Base-by-base conservation (phyloP, 768 basidiomycete species). In the Asterophora lycoperdoides region DNA sequence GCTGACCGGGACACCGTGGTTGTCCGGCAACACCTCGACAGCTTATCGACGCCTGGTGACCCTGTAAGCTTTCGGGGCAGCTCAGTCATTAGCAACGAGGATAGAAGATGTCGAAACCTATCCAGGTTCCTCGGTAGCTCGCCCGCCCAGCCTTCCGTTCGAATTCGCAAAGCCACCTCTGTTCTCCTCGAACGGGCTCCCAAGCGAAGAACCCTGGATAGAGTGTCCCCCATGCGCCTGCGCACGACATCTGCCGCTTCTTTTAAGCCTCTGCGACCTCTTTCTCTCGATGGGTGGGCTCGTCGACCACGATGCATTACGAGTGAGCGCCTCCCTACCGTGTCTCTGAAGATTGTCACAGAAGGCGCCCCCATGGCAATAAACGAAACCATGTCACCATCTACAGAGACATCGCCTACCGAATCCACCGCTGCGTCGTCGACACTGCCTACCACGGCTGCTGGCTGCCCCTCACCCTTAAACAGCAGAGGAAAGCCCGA, bases 61-160 rank as follows among this genome's bases (percentile, higher is more conserved):
- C 3, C 30, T 13, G 8, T 29, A 20, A 19, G 52, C 9, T 23
- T 20, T 39, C 19, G 51, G 53, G 55, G 11, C 26, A 15, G 14
- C 29, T 13, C 46, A 48, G 49, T 51, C 47, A 60, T 54, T 54
- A 50, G 57, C 61, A 59, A 62, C 51, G 26, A 63, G 57, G 57
- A 58, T 57, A 55, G 52, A 57, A 57, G 64, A 58, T 52, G 48
- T 8, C 43, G 26, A 33, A 77, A 76, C 56, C 66, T 76, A 13
- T 55, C 59, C 20, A 63, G 44, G 40, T 76, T 76, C 57, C 62
- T 75, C 39, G 60, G 66, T 19, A 45, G 54, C 13, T 68, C 73
- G 45, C 62, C 63, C 51, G 63, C 66, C 52, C 61, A 53, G 51
- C 60, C 63, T 45, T 60, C 68, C 14, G 62, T 70, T 51, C 53